Conservation (phyloP, 805 yeast genomes). For the Priceomyces carsonii region DNA sequence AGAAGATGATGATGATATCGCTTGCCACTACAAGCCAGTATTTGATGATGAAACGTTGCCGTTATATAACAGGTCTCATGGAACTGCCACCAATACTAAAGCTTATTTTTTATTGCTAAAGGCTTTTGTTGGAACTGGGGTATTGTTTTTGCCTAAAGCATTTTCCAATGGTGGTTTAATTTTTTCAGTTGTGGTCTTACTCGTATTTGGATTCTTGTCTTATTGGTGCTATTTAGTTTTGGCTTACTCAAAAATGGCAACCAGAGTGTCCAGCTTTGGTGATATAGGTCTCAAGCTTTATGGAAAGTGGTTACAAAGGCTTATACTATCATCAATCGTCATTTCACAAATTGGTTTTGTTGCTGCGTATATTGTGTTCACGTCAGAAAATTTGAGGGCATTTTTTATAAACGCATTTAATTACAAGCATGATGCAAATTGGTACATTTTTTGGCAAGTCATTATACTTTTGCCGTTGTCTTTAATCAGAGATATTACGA, state of each 20-base stretch:
- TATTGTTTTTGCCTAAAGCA: conserved; percentile 67
- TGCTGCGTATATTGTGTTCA: conserved; percentile 78
- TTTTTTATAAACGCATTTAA: conserved; percentile 55
- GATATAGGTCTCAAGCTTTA: conserved; percentile 68
- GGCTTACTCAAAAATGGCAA: conserved; percentile 55
- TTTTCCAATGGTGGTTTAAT: conserved; percentile 71
- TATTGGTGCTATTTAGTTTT: conserved; percentile 77
- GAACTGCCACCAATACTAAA: conserved; percentile 72
- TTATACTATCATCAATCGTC: conserved; percentile 64
- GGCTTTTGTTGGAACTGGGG: conserved; percentile 79
- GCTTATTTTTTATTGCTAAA: conserved; percentile 72
- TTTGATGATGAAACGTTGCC: conserved; percentile 11
- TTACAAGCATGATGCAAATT: conserved; percentile 32
- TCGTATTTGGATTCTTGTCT: conserved; percentile 67
- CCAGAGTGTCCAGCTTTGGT: conserved; percentile 74
- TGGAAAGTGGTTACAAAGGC: conserved; percentile 63
- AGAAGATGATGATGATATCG: conserved; percentile 63
- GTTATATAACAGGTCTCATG: conserved; percentile 36
- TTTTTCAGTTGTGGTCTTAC: conserved; percentile 53
- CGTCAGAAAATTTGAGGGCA: conserved; percentile 70
- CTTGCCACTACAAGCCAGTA: conserved; percentile 44
- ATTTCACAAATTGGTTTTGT: conserved; percentile 79
- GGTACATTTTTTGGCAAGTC: conserved; percentile 57
- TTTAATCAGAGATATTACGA: conserved; percentile 73
- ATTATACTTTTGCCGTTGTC: conserved; percentile 66